Percentiles rank a stretch among this genome's conserved stretches.
phyloP scores from a whole-genome alignment of 257 asterid species.

The Lycium barbarum region DNA sequence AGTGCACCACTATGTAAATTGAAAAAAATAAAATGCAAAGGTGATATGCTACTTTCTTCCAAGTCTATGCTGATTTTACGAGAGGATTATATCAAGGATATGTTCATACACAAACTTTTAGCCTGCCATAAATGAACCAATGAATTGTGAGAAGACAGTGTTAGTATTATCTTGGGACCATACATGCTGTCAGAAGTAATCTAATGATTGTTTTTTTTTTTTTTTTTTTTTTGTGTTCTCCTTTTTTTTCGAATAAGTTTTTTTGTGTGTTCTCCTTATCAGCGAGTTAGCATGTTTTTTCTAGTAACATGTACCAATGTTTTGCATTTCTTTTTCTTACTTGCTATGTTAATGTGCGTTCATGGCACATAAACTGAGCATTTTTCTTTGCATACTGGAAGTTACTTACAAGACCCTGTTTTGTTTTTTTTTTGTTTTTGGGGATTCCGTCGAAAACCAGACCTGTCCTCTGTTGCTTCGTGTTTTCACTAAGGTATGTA shows the following conservation, averaged over 20 bases:
- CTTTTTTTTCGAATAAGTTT: neutral
- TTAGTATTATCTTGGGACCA: no score
- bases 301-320: neutral
- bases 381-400: neutral
- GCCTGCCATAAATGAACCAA: neutral
- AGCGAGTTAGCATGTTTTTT: neutral
- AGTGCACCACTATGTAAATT: no score
- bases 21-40: no score
- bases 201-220: no score
- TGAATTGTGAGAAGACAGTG: neutral
- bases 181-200: no score
- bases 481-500: conserved; percentile 28
- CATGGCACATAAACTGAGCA: neutral
- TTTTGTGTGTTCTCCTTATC: neutral
- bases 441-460: conserved; percentile 1
- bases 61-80: no score
- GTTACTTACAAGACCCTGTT: neutral
- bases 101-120: no score
- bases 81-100: no score
- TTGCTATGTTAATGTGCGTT: neutral
- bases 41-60: no score
- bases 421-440: neutral
- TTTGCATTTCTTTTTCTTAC: neutral
- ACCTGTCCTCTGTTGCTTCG: conserved; percentile 28
- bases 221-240: no score